phyloP scores from a whole-genome alignment of 2,329 filamentous ascomycete species.

The Amylocarpus encephaloides region DNA sequence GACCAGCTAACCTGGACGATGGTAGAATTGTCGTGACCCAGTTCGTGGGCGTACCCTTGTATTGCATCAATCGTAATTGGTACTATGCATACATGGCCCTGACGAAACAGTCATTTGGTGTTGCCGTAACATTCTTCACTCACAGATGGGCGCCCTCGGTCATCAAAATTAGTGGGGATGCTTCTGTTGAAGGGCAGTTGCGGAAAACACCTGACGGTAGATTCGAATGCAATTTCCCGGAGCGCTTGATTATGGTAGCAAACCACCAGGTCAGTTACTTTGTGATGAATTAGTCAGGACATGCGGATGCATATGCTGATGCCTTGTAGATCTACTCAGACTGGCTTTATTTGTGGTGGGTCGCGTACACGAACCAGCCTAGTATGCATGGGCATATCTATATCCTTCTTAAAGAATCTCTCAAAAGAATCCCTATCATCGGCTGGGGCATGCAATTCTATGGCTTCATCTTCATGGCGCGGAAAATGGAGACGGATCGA shows the following conservation, averaged over 20 bases:
- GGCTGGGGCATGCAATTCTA: conserved; percentile 80
- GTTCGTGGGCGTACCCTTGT: conserved; percentile 68
- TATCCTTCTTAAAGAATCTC: conserved; percentile 83
- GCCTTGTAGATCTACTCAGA: conserved; percentile 67
- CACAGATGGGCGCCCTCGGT: conserved; percentile 83
- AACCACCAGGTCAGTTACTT: conserved; percentile 63
- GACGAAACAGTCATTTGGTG: conserved; percentile 77
- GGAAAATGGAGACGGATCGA: conserved; percentile 78
- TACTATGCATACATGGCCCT: conserved; percentile 84
- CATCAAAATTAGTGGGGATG: conserved; percentile 77
- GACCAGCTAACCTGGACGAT: conserved; percentile 22
- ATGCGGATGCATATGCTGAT: too few relatives aligned
- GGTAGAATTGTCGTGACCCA: conserved; percentile 63
- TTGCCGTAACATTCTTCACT: conserved; percentile 72
- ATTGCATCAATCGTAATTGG: conserved; percentile 66
- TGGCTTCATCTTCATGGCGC: conserved; percentile 86
- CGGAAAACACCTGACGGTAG: conserved; percentile 62
- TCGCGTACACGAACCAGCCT: conserved; percentile 71
- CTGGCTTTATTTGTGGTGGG: conserved; percentile 92
- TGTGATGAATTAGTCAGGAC: background rate
- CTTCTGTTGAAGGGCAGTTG: conserved; percentile 70
- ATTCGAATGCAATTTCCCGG: conserved; percentile 72
- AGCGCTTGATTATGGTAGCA: conserved; percentile 75
- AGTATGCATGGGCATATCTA: conserved; percentile 80
- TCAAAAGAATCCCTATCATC: conserved; percentile 74